These are phyloP conservation scores for Leccinum rimulosum DNA, from an alignment of 768 basidiomycete genomes.

Conservation along the genomic window DNA sequence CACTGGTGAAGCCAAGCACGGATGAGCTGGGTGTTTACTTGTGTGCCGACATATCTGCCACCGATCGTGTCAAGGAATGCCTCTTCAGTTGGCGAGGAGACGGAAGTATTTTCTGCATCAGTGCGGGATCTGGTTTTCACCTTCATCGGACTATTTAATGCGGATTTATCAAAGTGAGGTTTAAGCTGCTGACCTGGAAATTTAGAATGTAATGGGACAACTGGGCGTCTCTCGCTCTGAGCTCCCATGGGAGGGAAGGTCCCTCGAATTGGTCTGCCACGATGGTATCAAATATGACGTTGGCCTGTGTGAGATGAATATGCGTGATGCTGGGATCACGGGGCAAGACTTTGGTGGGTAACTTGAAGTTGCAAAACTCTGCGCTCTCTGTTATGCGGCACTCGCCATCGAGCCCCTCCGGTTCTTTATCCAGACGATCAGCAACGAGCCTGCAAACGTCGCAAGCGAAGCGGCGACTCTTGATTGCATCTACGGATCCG, in stretches of 20 bases:
- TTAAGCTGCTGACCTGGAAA: slow-evolving; percentile 10
- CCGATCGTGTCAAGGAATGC: slow-evolving; percentile 6
- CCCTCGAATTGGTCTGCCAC: background rate
- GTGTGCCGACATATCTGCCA: slow-evolving; percentile 9
- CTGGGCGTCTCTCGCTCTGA: background rate
- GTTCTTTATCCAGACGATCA: slow-evolving; percentile 11
- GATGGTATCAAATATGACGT: slow-evolving; percentile 3
- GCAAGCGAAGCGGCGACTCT: slow-evolving; percentile 7
- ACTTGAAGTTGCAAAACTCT: slow-evolving; percentile 7
- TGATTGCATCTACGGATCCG: slow-evolving; percentile 18
- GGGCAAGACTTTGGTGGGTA: background rate
- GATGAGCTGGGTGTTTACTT: slow-evolving; percentile 9
- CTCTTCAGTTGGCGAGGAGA: background rate
- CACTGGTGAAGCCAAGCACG: slow-evolving; percentile 15
- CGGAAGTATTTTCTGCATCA: background rate
- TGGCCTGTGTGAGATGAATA: slow-evolving; percentile 14
- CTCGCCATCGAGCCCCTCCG: slow-evolving; percentile 4
- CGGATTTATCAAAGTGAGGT: background rate
- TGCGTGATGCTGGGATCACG: slow-evolving; percentile 10
- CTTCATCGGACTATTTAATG: slow-evolving; percentile 3
- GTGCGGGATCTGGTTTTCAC: background rate
- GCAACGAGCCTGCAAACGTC: slow-evolving; percentile 15
- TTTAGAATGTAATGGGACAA: slow-evolving; percentile 1
- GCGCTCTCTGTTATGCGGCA: slow-evolving; percentile 1
- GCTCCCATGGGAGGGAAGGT: slow-evolving; percentile 13